A percentile compares a stretch with the other conserved stretches of the same genome.
These are phyloP conservation scores for Iris macrosiphon DNA, from an alignment of 106 monocot species.

Conservation along the genomic window DNA sequence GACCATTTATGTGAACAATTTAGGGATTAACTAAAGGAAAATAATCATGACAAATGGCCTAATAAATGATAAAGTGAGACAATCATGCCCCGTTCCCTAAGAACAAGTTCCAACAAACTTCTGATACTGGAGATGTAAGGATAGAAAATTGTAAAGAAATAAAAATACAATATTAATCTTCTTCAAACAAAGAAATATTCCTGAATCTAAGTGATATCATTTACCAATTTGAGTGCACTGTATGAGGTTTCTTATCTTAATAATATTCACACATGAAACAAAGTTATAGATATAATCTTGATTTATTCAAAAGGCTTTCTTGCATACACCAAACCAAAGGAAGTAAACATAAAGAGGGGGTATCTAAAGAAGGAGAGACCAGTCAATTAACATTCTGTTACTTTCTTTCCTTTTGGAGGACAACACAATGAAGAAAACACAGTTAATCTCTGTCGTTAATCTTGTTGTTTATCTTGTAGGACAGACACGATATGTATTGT, in stretches of 20 bases:
- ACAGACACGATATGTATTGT: too few species aligned
- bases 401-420: too few species aligned
- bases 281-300: slow-evolving; percentile 1
- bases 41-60: too few species aligned
- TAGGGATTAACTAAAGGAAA: not conserved
- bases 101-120: not conserved
- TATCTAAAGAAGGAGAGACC: too few species aligned
- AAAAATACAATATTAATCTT: not conserved
- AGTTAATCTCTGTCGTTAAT: too few species aligned
- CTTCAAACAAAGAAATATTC: not conserved
- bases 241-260: not conserved
- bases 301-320: not conserved
- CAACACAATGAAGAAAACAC: too few species aligned
- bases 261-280: not conserved
- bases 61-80: not conserved
- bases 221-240: not conserved
- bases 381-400: too few species aligned
- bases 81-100: too few species aligned
- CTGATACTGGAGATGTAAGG: too few species aligned
- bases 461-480: too few species aligned
- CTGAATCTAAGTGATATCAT: not conserved
- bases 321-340: too few species aligned
- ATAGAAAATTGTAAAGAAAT: not conserved
- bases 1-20: not conserved
- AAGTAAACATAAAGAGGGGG: too few species aligned